Percentiles rank a stretch among this genome's conserved stretches.
phyloP scores from a whole-genome alignment of 345 rosid species.

The Sisymbrium altissimum region DNA sequence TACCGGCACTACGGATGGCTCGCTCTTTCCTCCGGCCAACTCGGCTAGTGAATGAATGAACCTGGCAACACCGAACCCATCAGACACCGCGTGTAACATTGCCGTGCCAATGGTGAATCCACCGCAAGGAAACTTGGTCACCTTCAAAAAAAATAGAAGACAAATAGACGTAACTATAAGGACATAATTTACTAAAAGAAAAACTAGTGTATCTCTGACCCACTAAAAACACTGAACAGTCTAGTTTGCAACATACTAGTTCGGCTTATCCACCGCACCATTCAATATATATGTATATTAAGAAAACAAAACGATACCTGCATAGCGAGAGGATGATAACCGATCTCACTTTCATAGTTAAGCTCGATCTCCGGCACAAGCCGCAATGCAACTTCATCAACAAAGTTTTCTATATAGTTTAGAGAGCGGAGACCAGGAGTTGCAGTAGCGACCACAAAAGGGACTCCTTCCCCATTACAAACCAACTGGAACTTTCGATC shows the following conservation, averaged over 20 bases:
- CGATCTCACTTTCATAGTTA: constrained; percentile 5
- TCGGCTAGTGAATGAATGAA: constrained; percentile 38
- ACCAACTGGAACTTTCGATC: constrained; percentile 34
- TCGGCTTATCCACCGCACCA: too few relatives aligned
- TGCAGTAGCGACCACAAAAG: constrained; percentile 39
- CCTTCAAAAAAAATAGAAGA: constrained; percentile 14
- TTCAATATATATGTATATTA: not conserved
- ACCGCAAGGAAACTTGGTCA: constrained; percentile 49
- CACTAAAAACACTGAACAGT: too few relatives aligned
- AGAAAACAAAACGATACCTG: constrained; percentile 16
- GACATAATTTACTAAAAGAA: not conserved
- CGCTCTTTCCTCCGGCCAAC: constrained; percentile 34
- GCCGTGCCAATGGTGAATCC: constrained; percentile 50
- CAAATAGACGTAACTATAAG: not conserved
- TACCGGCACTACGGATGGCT: constrained; percentile 40
- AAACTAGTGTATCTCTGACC: too few relatives aligned
- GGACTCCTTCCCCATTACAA: constrained; percentile 45
- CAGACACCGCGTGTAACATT: constrained; percentile 41
- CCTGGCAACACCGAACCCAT: constrained; percentile 42
- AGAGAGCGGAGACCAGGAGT: constrained; percentile 32
- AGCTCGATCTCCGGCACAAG: constrained; percentile 18
- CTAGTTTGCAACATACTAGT: too few relatives aligned
- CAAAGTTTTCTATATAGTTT: constrained; percentile 37
- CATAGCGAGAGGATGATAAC: constrained; percentile 37
- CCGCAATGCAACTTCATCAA: constrained; percentile 15